These are phyloP conservation scores for Cercospora citrullina DNA, from an alignment of 2,329 filamentous ascomycete species.

Conservation along the genomic window DNA sequence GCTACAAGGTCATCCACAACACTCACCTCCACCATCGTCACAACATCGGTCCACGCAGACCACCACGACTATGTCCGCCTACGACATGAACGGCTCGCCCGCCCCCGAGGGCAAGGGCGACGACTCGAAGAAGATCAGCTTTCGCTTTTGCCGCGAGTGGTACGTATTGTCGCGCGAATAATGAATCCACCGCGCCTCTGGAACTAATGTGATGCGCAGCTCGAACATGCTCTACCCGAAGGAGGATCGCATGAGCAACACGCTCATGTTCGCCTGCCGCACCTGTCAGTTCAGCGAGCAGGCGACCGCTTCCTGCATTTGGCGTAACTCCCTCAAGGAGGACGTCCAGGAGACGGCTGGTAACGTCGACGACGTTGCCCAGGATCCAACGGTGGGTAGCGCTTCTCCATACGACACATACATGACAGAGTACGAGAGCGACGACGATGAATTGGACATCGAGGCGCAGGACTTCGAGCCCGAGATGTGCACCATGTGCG, in stretches of 20 bases:
- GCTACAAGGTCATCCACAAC: neutral
- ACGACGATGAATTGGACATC: constrained; percentile 19
- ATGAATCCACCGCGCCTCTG: neutral
- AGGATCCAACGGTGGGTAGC: constrained; percentile 94
- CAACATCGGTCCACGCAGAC: neutral
- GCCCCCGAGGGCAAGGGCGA: constrained; percentile 34
- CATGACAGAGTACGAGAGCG: constrained; percentile 28
- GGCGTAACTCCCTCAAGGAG: constrained; percentile 89
- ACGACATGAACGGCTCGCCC: constrained; percentile 43
- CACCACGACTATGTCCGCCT: constrained; percentile 26
- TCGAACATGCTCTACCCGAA: constrained; percentile 98
- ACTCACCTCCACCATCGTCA: neutral
- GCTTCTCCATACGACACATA: constrained; percentile 19
- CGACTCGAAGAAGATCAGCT: constrained; percentile 76
- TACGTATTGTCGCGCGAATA: constrained; percentile 35
- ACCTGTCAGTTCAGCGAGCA: constrained; percentile 91
- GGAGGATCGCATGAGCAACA: constrained; percentile 81
- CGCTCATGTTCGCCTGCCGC: constrained; percentile 91
- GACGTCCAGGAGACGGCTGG: constrained; percentile 92
- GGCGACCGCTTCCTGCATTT: constrained; percentile 86
- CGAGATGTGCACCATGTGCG: constrained; percentile 59
- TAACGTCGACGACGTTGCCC: constrained; percentile 94
- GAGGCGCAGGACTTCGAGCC: constrained; percentile 40
- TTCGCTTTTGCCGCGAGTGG: constrained; percentile 98
- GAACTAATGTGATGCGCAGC: constrained; percentile 45